phyloP scores from a whole-genome alignment of 176 grass and related monocot genomes.

The Hsuehochloa calcarea region DNA sequence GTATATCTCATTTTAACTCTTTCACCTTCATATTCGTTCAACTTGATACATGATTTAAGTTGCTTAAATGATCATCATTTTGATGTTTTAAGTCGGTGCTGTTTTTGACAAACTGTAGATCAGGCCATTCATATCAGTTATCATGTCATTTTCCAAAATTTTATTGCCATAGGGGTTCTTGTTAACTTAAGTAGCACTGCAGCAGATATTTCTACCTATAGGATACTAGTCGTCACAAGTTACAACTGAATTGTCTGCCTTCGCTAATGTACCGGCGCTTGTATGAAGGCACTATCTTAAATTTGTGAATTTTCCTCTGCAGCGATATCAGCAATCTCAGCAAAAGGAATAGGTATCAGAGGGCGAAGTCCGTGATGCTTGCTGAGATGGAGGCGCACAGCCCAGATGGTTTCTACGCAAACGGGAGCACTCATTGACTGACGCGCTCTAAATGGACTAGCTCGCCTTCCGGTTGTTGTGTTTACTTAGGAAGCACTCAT shows the following conservation, averaged over 20 bases:
- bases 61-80: background rate
- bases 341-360: slow-evolving; percentile 95
- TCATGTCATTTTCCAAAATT: background rate
- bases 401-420: slow-evolving; percentile 58
- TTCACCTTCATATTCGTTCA: background rate
- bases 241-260: background rate
- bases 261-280: background rate
- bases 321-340: slow-evolving; percentile 76
- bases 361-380: slow-evolving; percentile 91
- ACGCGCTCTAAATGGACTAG: background rate
- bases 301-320: background rate
- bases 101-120: background rate
- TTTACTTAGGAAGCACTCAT: slow-evolving; percentile 16
- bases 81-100: background rate
- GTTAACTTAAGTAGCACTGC: background rate
- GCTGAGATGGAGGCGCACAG: slow-evolving; percentile 83
- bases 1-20: slow-evolving; percentile 13
- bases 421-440: slow-evolving; percentile 40
- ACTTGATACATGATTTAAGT: background rate
- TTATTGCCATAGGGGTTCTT: background rate
- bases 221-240: background rate
- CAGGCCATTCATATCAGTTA: background rate
- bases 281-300: background rate
- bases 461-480: background rate
- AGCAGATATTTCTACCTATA: background rate